Percentiles rank a stretch among this genome's conserved stretches.
These are phyloP conservation scores for Didymella pomorum DNA, from an alignment of 2,329 filamentous ascomycete species.

Conservation along the genomic window DNA sequence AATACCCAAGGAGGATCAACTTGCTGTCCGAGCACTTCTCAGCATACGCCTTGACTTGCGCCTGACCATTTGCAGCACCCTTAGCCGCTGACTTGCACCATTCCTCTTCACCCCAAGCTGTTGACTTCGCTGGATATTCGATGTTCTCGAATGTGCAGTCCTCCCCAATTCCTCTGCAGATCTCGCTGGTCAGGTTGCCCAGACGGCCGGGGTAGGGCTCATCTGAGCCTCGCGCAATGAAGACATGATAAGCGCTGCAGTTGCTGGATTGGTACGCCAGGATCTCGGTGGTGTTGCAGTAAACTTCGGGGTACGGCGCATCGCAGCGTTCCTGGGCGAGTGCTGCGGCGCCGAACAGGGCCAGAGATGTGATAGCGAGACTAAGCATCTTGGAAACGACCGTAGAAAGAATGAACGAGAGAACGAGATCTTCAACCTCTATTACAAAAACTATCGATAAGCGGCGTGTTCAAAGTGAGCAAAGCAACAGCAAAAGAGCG, in stretches of 20 bases:
- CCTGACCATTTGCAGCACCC: conserved; percentile 34
- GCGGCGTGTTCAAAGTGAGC: too few relatives aligned
- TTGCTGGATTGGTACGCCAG: conserved; percentile 30
- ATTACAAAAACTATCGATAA: conserved; percentile 11
- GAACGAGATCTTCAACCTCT: background rate
- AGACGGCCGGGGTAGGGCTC: conserved; percentile 40
- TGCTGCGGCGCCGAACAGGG: conserved; percentile 21
- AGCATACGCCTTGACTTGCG: conserved; percentile 36
- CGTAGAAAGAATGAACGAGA: conserved; percentile 2
- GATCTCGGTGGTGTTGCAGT: conserved; percentile 38
- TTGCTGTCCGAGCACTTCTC: conserved; percentile 40
- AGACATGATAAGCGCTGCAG: conserved; percentile 39
- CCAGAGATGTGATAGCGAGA: conserved; percentile 21
- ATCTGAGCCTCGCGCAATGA: conserved; percentile 40
- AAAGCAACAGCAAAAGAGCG: conserved; percentile 9
- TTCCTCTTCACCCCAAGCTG: conserved; percentile 31
- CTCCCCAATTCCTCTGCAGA: conserved; percentile 28
- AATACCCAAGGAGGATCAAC: conserved; percentile 38
- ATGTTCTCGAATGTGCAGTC: conserved; percentile 39
- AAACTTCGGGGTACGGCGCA: conserved; percentile 29
- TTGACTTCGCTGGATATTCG: conserved; percentile 40
- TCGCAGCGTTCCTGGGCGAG: conserved; percentile 37
- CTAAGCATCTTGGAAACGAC: conserved; percentile 20
- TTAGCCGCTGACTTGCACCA: conserved; percentile 40
- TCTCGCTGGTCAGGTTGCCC: conserved; percentile 33